Evolutionary conservation across 495 filamentous ascomycete genomes (phyloP), one percentile per base, ranked within the genome.

Genomic region (Tuber aestivum): DNA sequence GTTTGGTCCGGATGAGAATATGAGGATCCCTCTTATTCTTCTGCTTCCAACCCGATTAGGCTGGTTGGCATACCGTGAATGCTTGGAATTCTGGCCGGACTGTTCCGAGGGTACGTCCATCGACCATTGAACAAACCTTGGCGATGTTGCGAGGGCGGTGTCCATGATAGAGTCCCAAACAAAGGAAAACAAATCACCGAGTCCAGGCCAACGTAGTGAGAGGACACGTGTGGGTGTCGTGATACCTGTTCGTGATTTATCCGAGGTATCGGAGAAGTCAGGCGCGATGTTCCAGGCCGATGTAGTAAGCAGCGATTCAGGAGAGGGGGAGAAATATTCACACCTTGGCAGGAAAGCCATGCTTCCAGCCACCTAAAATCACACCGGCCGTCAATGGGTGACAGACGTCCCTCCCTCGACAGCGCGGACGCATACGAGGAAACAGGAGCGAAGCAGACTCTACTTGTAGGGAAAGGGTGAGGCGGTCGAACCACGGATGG

Each of bases 1-100:
- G n/a, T 65, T 35, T 65, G 27, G 56, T 65, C n/a, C 27, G n/a
- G 56, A 65, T 65, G 27, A 32, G 56, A 65, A 65, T 65, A 65
- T 35, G 56, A 65, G 18, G 56, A 18, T 65, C 35, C 27, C 12
- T 35, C 6, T 50, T 61, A 7, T 8, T 35, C 32, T 65, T 65
- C 56, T 35, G 56, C 27, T 32, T 65, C 56, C 10, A 12, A 27
- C 35, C 18, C 35, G 56, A 65, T 65, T 65, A 65, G 56, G 56
- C 14, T 65, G 56, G 56, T 65, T 32, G 8, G 50, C 0, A 61
- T 61, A 61, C n/a, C n/a, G n/a, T n/a, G n/a, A 27, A n/a, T 23
- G n/a, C 50, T 27, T 65, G 14, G 56, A 65, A 65, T 35, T 65
- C 27, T 65, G 12, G 56, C 56, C 56, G 14, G 56, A 6, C n/a